Base-by-base conservation (phyloP, 805 yeast species). In the Schizosaccharomyces cryophilus region DNA sequence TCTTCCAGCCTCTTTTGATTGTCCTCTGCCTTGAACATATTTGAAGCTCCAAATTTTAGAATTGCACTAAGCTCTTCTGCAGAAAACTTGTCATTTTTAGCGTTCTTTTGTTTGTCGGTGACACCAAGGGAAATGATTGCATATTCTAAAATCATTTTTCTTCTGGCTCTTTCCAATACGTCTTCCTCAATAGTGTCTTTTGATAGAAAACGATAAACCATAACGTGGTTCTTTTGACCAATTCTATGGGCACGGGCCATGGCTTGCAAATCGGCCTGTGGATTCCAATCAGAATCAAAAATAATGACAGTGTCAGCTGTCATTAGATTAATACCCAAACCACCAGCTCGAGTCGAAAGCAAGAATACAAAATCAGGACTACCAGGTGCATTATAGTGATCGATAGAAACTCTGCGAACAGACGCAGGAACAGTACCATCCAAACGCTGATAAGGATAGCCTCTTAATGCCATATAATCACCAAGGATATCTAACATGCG, bases 231-330 rank as follows among this genome's bases (percentile, higher is more conserved):
- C 72, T 89, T 93, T 71, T 93, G 99, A n/a, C 99, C 99, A 70
- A 93, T 93, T 76, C 99, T 83, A 73, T 93, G 99, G 2, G 98
- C 98, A 73, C 98, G 82, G 0, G 98, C 98, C 98, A 93, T 93
- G 1, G 98, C 98, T 73, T 93, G 98, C 67, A 93, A 76, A 77
- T 93, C 98, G 0, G 98, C 98, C 71, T 93, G 98, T 0, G 98
- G 98, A 69, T 93, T 93, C 98, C 98, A 93, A 74, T 93, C 98
- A 4, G 95, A 87, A 72, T 93, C 98, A 73, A 93, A 93, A 51
- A 93, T 90, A 66, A 93, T 87, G 35, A 93, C 99, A 6, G 99
- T 93, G 69, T 93, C 99, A 3, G 99, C 99, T 5, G 98, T 93
- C 98, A 93, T 93, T 70, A 93, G 77, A 71, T 93, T 93, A 70